These are phyloP conservation scores for Silene uniflora DNA, from an alignment of 148 eudicot species.

Conservation along the genomic window DNA sequence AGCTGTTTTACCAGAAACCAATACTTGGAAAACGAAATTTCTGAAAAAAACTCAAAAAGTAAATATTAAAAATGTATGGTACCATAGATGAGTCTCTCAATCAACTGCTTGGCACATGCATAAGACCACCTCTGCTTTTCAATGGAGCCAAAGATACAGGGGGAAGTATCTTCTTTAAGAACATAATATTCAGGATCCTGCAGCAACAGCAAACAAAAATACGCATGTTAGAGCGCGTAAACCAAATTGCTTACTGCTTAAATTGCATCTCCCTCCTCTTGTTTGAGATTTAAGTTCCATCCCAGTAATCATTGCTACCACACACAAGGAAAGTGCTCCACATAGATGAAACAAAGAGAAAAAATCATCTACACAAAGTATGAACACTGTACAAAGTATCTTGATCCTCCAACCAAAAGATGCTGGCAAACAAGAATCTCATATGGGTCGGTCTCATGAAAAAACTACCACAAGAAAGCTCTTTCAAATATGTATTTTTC, in stretches of 20 bases:
- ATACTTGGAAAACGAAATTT: background rate
- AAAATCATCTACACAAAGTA: background rate
- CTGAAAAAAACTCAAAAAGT: background rate
- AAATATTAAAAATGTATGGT: background rate
- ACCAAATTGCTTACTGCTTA: background rate
- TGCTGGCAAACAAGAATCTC: background rate
- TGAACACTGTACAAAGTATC: background rate
- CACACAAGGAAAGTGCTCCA: background rate
- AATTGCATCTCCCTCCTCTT: background rate
- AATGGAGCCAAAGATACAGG: constrained; percentile 90
- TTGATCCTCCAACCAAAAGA: background rate
- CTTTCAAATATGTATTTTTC: no score
- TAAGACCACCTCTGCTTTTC: constrained; percentile 99
- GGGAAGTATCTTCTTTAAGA: constrained; percentile 77
- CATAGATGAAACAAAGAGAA: background rate
- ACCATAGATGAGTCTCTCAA: constrained; percentile 93
- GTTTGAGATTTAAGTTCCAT: background rate
- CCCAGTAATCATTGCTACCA: background rate
- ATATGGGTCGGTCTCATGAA: background rate
- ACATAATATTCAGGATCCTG: constrained; percentile 85
- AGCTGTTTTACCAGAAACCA: background rate
- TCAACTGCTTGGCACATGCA: constrained; percentile 94
- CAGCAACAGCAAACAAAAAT: constrained; percentile 4
- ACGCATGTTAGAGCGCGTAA: background rate
- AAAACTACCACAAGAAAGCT: background rate